Conservation (phyloP, 1,284 basidiomycete species). For the Heterobasidion irregulare region DNA sequence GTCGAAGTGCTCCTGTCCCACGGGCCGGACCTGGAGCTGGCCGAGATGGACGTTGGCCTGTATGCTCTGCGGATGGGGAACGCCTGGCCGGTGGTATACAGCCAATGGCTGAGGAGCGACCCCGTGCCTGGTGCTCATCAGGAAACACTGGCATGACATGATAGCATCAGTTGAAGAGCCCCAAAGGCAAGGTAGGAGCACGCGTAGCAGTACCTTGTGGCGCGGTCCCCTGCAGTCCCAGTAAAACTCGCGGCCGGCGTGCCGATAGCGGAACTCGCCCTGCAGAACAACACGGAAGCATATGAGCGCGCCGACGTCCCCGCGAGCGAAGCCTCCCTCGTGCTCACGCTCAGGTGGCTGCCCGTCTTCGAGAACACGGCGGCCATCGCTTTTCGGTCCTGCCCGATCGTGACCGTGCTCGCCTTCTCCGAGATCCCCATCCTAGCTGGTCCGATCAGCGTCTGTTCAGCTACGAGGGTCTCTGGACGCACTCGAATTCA, state of each 20-base stretch:
- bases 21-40: not conserved
- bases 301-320: no score
- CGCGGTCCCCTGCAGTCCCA: not conserved
- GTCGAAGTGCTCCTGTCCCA: not conserved
- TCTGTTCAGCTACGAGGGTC: not conserved
- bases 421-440: not conserved
- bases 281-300: not conserved
- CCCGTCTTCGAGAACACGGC: not conserved
- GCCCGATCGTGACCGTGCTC: not conserved
- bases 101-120: no score
- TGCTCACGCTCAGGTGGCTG: not conserved
- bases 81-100: no score
- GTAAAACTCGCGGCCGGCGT: not conserved
- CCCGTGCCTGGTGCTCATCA: no score
- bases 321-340: not conserved
- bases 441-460: not conserved
- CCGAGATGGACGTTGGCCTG: not conserved
- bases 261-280: not conserved
- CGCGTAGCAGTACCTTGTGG: not conserved
- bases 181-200: not conserved
- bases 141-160: not conserved
- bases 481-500: constrained; percentile 28
- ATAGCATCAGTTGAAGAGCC: not conserved
- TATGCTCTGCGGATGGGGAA: no score
- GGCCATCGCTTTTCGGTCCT: not conserved